Evolutionary conservation across 805 yeast species (phyloP), one percentile per base, ranked within the genome.

Genomic region (Schizosaccharomyces osmophilus): DNA sequence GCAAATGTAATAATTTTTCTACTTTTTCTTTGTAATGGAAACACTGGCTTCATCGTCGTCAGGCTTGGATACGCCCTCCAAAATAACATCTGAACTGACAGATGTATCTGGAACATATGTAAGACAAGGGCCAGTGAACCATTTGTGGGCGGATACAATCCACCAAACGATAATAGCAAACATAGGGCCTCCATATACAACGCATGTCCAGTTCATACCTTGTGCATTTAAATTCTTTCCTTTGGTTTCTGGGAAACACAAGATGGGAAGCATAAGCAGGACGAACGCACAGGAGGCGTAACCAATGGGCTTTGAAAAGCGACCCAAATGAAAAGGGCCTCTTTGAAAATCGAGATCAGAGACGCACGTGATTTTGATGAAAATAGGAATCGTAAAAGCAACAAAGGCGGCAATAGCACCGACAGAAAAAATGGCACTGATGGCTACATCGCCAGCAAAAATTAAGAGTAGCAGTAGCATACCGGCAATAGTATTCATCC

Each of bases 321-420:
- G 70, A 22, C 87, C 87, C 64, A 83, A 73, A 68, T 77, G 73
- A 82, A 85, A 82, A 4, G 87, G 87, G 2, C 87, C 87, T 1
- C 79, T 80, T 64, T 72, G 72, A 72, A 82, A 83, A 6, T 57
- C 26, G 0, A 73, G 70, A 48, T 76, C 72, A 62, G 78, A 71
- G 2, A 82, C 77, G 66, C 77, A 78, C 3, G 82, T 77, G 66
- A 80, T 77, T 67, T 81, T 79, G 63, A 82, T 74, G 8, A 79
- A 66, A 22, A 82, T 79, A 13, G 87, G 87, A 65, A 80, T 73
- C n/a, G 79, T 75, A 71, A 82, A 83, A 2, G 87, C 82, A 63
- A 82, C 76, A 66, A 82, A 82, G 0, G 84, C 79, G 15, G 84
- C 79, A 67, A 82, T 82, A 57, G 85, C 86, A 41, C 85, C 85